phyloP scores from a whole-genome alignment of 2,329 filamentous ascomycete species.

The Ustilaginoidea virens region DNA sequence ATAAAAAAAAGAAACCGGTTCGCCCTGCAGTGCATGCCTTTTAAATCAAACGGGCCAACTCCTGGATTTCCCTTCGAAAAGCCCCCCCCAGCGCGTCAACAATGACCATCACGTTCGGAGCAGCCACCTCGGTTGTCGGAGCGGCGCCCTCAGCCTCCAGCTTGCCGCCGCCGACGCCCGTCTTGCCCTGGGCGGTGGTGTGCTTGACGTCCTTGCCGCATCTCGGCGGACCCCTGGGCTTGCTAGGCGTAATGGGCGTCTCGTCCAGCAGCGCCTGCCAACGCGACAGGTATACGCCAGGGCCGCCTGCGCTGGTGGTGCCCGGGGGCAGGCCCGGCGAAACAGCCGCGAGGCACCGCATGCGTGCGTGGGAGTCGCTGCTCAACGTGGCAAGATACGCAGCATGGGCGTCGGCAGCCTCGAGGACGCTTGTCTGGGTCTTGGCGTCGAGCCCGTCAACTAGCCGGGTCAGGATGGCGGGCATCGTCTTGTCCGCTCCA shows the following conservation, averaged over 20 bases:
- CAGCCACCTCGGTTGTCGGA: constrained; percentile 10
- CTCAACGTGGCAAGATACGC: constrained; percentile 42
- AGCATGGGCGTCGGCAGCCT: constrained; percentile 43
- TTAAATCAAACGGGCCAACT: constrained; percentile 12
- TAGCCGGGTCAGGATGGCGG: constrained; percentile 22
- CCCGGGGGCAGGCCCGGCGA: too few relatives aligned
- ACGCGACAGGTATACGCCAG: constrained; percentile 55
- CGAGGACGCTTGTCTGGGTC: constrained; percentile 28
- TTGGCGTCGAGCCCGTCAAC: constrained; percentile 29
- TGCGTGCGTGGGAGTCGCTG: constrained; percentile 33
- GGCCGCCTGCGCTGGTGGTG: constrained; percentile 40
- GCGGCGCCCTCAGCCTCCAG: constrained; percentile 7
- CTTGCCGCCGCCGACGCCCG: constrained; percentile 15
- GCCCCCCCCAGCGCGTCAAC: constrained; percentile 22
- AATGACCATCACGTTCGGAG: constrained; percentile 16
- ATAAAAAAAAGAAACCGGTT: too few relatives aligned
- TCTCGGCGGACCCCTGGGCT: constrained; percentile 34
- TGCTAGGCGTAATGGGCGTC: constrained; percentile 51
- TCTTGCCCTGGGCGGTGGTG: constrained; percentile 26
- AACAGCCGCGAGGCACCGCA: constrained; percentile 39
- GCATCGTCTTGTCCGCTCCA: constrained; percentile 13
- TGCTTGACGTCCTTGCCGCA: constrained; percentile 35
- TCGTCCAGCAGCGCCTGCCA: constrained; percentile 59
- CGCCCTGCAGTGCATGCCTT: too few relatives aligned
- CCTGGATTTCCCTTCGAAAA: constrained; percentile 24